phyloP scores from a whole-genome alignment of 495 filamentous ascomycete genomes.

The Oidiodendron maius region DNA sequence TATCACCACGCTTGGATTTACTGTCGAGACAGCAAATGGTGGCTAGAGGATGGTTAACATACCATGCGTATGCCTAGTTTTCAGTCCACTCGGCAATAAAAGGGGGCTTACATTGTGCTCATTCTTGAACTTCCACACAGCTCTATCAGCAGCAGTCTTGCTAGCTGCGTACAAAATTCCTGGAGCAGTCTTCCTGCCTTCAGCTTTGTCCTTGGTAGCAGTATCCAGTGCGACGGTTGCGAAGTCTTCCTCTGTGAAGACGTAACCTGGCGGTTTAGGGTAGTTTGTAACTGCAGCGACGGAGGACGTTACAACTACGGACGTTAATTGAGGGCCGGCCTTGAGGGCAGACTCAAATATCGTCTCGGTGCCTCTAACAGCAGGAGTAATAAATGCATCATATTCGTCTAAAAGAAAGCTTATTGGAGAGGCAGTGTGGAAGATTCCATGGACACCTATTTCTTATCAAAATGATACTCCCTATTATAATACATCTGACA shows the following conservation, averaged over 20 bases:
- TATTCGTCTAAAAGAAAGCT: conserved; percentile 12
- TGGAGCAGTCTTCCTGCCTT: conserved; percentile 1
- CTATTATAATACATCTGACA: no score
- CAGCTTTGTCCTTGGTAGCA: conserved; percentile 9
- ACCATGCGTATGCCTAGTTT: no score
- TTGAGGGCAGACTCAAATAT: conserved; percentile 21
- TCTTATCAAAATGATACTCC: no score
- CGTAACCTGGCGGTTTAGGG: conserved; percentile 16
- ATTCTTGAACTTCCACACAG: conserved; percentile 22
- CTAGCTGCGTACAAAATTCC: conserved; percentile 20
- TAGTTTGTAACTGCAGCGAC: conserved; percentile 15
- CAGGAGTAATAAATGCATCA: conserved; percentile 15
- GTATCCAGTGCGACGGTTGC: conserved; percentile 3
- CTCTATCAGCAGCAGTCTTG: conserved; percentile 22
- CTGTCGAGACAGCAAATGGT: conserved; percentile 19
- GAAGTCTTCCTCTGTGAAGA: conserved; percentile 15
- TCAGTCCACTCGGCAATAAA: no score
- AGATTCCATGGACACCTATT: conserved; percentile 23
- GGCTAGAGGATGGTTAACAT: no score
- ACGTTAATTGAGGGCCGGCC: conserved; percentile 20
- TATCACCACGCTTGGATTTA: conserved; percentile 21
- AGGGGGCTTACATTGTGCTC: conserved; percentile 14
- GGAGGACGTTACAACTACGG: conserved; percentile 24
- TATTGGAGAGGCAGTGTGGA: conserved; percentile 26
- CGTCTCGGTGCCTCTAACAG: conserved; percentile 16